Conservation (phyloP, 1,284 basidiomycete genomes). For the Coniophora puteana region DNA sequence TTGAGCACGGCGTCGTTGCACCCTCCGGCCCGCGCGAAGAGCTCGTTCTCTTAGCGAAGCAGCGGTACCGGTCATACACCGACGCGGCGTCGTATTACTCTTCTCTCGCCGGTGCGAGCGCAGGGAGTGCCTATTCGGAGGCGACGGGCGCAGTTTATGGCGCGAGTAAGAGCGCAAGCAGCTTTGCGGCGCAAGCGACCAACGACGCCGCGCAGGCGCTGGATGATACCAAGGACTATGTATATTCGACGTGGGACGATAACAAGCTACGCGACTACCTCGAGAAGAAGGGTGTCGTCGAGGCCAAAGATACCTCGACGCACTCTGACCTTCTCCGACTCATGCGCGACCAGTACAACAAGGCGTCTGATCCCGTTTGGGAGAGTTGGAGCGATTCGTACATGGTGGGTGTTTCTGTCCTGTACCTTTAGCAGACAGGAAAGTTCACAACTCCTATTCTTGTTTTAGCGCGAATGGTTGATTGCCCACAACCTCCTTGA, state of each 20-base stretch:
- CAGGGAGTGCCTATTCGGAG: slow-evolving; percentile 47
- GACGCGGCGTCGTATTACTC: slow-evolving; percentile 51
- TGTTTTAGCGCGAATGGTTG: slow-evolving; percentile 73
- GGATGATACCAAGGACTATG: slow-evolving; percentile 79
- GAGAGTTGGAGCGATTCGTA: slow-evolving; percentile 84
- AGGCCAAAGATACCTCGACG: slow-evolving; percentile 58
- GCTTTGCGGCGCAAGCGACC: slow-evolving; percentile 46
- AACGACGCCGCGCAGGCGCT: slow-evolving; percentile 53
- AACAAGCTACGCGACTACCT: slow-evolving; percentile 68
- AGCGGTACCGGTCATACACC: slow-evolving; percentile 58
- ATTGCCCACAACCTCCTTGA: slow-evolving; percentile 55
- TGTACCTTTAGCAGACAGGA: not conserved
- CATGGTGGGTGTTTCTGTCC: slow-evolving; percentile 48
- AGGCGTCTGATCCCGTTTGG: slow-evolving; percentile 64
- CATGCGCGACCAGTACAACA: slow-evolving; percentile 69
- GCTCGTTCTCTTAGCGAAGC: slow-evolving; percentile 74
- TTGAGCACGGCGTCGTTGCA: slow-evolving; percentile 82
- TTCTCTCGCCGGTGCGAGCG: slow-evolving; percentile 49
- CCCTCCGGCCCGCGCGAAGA: slow-evolving; percentile 79
- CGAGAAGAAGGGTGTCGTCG: slow-evolving; percentile 68
- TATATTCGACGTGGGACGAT: slow-evolving; percentile 88
- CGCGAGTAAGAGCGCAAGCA: slow-evolving; percentile 41
- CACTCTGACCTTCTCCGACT: slow-evolving; percentile 66
- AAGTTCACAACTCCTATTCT: not conserved
- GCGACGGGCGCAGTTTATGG: slow-evolving; percentile 30